Evolutionary conservation across 176 grass and related monocot genomes (phyloP).

Genomic region (Oryza glaberrima): DNA sequence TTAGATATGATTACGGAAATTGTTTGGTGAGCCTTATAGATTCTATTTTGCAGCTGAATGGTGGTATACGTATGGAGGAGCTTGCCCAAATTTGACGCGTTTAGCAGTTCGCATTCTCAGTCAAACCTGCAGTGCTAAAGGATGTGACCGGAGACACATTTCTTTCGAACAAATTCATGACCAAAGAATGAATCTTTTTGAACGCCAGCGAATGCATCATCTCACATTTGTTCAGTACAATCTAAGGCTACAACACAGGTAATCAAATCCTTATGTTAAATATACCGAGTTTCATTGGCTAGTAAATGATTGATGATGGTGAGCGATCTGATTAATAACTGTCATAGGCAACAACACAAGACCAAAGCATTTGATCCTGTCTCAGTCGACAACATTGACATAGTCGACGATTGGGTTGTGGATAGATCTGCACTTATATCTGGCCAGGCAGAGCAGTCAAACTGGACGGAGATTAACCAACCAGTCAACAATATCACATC

Average conservation of each 20-base stretch:
- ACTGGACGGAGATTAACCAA: conserved; percentile 79
- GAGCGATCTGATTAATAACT: conserved; percentile 28
- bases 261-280: conserved; percentile 21
- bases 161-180: conserved; percentile 82
- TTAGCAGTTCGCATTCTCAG: conserved; percentile 82
- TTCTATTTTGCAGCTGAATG: conserved; percentile 72
- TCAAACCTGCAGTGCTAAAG: conserved; percentile 87
- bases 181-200: conserved; percentile 82
- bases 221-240: conserved; percentile 94
- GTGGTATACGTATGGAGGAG: conserved; percentile 88
- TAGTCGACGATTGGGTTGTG: conserved; percentile 82
- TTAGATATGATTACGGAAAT: not conserved
- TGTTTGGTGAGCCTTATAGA: not conserved
- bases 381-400: conserved; percentile 69
- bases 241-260: conserved; percentile 83
- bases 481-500: conserved; percentile 34
- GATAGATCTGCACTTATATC: conserved; percentile 61
- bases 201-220: conserved; percentile 67
- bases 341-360: conserved; percentile 59
- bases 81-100: conserved; percentile 82
- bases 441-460: conserved; percentile 47
- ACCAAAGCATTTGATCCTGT: conserved; percentile 75
- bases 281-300: not conserved
- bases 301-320: not conserved
- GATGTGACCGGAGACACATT: conserved; percentile 57